These are phyloP conservation scores for Elongisporangium undulatum DNA, from an alignment of 352 stramenopile species.

Conservation along the genomic window DNA sequence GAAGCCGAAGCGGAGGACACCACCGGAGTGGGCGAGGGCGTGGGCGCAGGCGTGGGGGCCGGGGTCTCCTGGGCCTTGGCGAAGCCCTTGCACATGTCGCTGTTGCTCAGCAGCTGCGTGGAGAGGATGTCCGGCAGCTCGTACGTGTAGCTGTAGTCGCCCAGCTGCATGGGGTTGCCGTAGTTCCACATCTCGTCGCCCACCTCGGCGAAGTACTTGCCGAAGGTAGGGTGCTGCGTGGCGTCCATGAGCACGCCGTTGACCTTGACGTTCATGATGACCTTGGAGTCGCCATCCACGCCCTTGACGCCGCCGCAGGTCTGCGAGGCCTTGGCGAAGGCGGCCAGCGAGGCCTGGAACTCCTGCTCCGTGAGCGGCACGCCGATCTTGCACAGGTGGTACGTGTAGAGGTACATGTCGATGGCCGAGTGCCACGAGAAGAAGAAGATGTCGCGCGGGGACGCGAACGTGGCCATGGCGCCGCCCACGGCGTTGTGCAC, in stretches of 20 bases:
- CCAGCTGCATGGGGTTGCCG: constrained; percentile 54
- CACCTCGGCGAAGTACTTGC: constrained; percentile 54
- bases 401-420: constrained; percentile 68
- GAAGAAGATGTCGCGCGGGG: constrained; percentile 54
- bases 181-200: constrained; percentile 59
- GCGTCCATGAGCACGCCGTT: constrained; percentile 44
- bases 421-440: constrained; percentile 66
- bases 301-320: constrained; percentile 44
- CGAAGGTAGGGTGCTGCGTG: constrained; percentile 53
- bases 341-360: constrained; percentile 35
- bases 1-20: background rate
- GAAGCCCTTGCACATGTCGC: constrained; percentile 55
- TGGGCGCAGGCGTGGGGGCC: background rate
- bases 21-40: constrained; percentile 6
- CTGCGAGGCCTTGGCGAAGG: constrained; percentile 36
- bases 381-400: constrained; percentile 59
- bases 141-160: constrained; percentile 76
- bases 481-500: constrained; percentile 54
- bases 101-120: constrained; percentile 62
- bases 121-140: constrained; percentile 48
- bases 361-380: constrained; percentile 38
- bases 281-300: constrained; percentile 21
- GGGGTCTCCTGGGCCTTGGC: constrained; percentile 3
- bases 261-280: constrained; percentile 38
- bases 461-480: constrained; percentile 39